Evolutionary conservation across 2,329 filamentous ascomycete species (phyloP), one percentile per base, ranked within the genome.

Genomic region (Rutstroemia sp.): DNA sequence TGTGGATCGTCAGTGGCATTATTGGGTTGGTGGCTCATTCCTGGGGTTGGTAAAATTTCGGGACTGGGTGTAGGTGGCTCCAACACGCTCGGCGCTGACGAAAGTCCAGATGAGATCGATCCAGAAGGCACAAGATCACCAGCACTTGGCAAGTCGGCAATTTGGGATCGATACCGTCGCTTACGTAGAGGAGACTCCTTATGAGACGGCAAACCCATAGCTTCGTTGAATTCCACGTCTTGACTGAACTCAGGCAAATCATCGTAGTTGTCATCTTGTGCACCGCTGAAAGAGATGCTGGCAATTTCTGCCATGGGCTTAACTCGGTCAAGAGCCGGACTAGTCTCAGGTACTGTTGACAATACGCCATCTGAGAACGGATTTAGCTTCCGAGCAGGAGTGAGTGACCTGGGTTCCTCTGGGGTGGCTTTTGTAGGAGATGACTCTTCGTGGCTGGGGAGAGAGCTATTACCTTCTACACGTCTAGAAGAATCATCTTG

Each of bases 281-380:
- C 56, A 5, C 38, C 51, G 3, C 47, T 46, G 44, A 64, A 64
- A 4, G 65, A 68, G 4, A 67, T 46, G 21, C 55, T 57, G 23
- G 63, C 64, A 27, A 68, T 64, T 17, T 68, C 65, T 8, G 58
- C 58, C 58, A 69, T 64, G 2, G 64, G 61, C 4, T 64, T 51
- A 19, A 56, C 41, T n/a, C 54, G 54, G 19, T 57, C 51, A 19
- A 57, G 56, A 5, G 57, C 45, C n/a, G 67, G 68, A 47, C 66
- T 68, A 4, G 67, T 69, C 48, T 69, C 68, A n/a, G 64, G 68
- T 10, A 70, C 52, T 7, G 58, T 64, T 8, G 39, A 54, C 27
- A 62, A 60, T 17, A 48, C 25, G 5, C 41, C 46, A 42, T 63
- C 57, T 1, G 57, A 59, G 12, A 56, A 16, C 6, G 21, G 7